These are phyloP conservation scores for Casaregolazyma lundiana DNA, from an alignment of 1,139 yeast genomes.

Conservation along the genomic window DNA sequence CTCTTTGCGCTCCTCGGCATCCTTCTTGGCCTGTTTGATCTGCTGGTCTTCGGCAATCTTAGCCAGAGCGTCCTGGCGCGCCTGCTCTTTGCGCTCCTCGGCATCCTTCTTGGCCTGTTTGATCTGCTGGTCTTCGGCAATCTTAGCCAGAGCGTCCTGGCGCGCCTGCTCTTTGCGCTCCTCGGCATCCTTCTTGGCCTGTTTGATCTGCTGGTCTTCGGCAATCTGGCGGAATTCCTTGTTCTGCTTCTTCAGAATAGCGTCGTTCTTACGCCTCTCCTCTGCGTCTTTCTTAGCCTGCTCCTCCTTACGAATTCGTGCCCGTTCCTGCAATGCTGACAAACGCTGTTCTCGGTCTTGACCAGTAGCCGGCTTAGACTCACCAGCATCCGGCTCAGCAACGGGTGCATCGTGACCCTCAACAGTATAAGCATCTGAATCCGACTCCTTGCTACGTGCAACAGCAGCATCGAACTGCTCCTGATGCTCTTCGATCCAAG, in stretches of 20 bases:
- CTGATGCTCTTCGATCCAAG: slow-evolving; percentile 34
- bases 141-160: slow-evolving; percentile 35
- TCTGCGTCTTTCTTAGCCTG: slow-evolving; percentile 30
- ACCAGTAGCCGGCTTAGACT: slow-evolving; percentile 13
- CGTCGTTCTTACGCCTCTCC: slow-evolving; percentile 30
- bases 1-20: slow-evolving; percentile 31
- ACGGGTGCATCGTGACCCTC: no score
- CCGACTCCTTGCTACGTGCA: slow-evolving; percentile 2
- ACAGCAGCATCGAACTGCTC: slow-evolving; percentile 14
- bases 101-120: slow-evolving; percentile 34
- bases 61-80: slow-evolving; percentile 33
- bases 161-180: slow-evolving; percentile 29
- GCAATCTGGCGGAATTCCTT: slow-evolving; percentile 28
- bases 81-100: slow-evolving; percentile 30
- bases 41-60: slow-evolving; percentile 33
- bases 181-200: slow-evolving; percentile 34
- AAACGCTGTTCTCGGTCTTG: slow-evolving; percentile 22
- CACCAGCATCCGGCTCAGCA: slow-evolving; percentile 8
- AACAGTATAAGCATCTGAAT: slow-evolving; percentile 8
- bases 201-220: slow-evolving; percentile 33
- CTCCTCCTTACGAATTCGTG: slow-evolving; percentile 29
- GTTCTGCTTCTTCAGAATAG: slow-evolving; percentile 31
- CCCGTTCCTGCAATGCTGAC: slow-evolving; percentile 28
- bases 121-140: slow-evolving; percentile 32
- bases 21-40: slow-evolving; percentile 32